Evolutionary conservation across 2,329 filamentous ascomycete species (phyloP).

Genomic region (Leptoxyphium fumago): DNA sequence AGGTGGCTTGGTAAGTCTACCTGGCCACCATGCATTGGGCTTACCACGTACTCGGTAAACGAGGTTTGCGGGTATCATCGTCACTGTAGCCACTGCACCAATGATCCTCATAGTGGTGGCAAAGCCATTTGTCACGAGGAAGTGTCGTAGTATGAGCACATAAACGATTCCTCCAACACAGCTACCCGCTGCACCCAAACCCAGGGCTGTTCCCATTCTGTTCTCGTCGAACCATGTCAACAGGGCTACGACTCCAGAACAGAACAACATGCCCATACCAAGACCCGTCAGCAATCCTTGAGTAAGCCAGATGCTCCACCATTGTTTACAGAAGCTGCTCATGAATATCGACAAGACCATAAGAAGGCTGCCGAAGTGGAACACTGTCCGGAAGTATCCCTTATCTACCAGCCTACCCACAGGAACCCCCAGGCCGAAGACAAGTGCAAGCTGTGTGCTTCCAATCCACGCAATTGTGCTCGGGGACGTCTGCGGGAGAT

Average conservation of each 20-base stretch:
- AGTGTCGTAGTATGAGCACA: slow-evolving; percentile 16
- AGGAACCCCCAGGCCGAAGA: slow-evolving; percentile 19
- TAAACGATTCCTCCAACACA: slow-evolving; percentile 22
- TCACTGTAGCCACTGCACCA: slow-evolving; percentile 6
- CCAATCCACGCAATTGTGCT: slow-evolving; percentile 23
- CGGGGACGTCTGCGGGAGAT: slow-evolving; percentile 6
- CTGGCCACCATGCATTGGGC: slow-evolving; percentile 1
- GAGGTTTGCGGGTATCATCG: slow-evolving; percentile 13
- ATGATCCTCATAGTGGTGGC: slow-evolving; percentile 16
- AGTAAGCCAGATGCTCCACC: slow-evolving; percentile 15
- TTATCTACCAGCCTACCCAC: slow-evolving; percentile 18
- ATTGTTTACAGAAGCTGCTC: slow-evolving; percentile 11
- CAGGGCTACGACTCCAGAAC: slow-evolving; percentile 16
- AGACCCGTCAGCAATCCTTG: slow-evolving; percentile 22
- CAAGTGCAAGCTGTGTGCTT: slow-evolving; percentile 21
- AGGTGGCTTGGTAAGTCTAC: neutral
- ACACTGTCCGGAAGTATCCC: slow-evolving; percentile 18
- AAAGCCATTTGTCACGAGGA: slow-evolving; percentile 19
- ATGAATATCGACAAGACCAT: slow-evolving; percentile 15
- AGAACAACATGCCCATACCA: slow-evolving; percentile 20
- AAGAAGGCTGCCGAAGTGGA: slow-evolving; percentile 16
- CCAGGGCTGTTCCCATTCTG: slow-evolving; percentile 20
- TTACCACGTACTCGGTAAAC: slow-evolving; percentile 9
- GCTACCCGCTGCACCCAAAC: slow-evolving; percentile 19
- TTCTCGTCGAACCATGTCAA: slow-evolving; percentile 22